Percentiles rank a stretch among this genome's conserved stretches.
Conservation (phyloP, 1,284 basidiomycete genomes). For the Phylloporus gajari region DNA sequence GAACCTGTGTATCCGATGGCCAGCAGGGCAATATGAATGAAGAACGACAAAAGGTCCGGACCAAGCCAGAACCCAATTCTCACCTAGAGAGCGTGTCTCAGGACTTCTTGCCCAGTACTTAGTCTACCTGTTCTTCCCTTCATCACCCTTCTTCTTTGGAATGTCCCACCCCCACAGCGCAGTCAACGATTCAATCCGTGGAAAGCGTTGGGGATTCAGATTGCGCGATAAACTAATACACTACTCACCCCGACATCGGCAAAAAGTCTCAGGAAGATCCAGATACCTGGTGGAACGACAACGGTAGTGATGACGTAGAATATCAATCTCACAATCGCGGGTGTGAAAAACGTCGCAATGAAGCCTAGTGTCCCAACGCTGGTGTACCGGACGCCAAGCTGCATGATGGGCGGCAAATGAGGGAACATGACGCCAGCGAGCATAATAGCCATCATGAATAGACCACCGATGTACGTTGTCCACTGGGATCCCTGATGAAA, state of each 20-base stretch:
- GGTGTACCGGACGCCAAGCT: slow-evolving; percentile 97
- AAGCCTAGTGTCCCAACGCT: slow-evolving; percentile 89
- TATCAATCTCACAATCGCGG: slow-evolving; percentile 92
- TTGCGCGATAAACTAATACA: slow-evolving; percentile 16
- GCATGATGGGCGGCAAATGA: slow-evolving; percentile 92
- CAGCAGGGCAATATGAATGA: too few relatives aligned
- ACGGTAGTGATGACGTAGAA: slow-evolving; percentile 95
- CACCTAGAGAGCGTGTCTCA: too few relatives aligned
- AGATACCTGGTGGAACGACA: slow-evolving; percentile 90
- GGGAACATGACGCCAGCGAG: slow-evolving; percentile 99
- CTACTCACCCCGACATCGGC: slow-evolving; percentile 95
- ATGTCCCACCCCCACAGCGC: slow-evolving; percentile 98
- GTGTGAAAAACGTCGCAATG: slow-evolving; percentile 90
- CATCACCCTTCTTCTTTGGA: slow-evolving; percentile 84
- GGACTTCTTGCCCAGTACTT: slow-evolving; percentile 62
- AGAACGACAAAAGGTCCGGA: neutral
- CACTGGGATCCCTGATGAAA: slow-evolving; percentile 96
- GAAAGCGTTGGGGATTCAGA: neutral
- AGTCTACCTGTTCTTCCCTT: slow-evolving; percentile 78
- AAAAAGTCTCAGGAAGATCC: slow-evolving; percentile 99
- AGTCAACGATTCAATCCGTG: slow-evolving; percentile 95
- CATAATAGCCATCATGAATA: slow-evolving; percentile 93
- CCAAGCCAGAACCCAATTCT: slow-evolving; percentile 3
- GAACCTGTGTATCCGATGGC: neutral
- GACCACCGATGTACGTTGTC: slow-evolving; percentile 91